Evolutionary conservation across 139 green algal genomes (phyloP).

Genomic region (Monoraphidium neglectum): DNA sequence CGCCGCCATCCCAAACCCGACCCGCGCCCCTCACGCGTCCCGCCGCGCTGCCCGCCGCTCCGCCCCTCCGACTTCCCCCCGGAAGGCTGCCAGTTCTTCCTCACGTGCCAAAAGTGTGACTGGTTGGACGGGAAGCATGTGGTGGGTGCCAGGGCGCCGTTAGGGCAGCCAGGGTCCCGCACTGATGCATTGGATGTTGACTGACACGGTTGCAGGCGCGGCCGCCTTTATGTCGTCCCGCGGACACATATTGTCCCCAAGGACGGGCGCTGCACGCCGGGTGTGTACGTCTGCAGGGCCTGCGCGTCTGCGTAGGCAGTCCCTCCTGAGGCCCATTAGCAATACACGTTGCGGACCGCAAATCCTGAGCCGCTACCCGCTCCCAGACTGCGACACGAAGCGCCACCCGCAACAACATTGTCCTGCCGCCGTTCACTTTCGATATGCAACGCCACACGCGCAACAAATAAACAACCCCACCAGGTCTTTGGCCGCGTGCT

Average conservation of each 20-base stretch:
- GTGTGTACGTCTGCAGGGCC: too few species aligned
- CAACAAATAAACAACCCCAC: too few species aligned
- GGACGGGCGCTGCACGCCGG: too few species aligned
- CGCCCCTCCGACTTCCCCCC: neutral
- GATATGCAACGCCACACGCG: neutral
- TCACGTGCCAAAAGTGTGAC: slow-evolving; percentile 81
- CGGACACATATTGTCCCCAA: too few species aligned
- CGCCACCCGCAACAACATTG: neutral
- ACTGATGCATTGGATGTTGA: neutral
- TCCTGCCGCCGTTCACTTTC: neutral
- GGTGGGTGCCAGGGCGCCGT: slow-evolving; percentile 65
- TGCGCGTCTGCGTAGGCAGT: too few species aligned
- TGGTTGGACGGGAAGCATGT: slow-evolving; percentile 98
- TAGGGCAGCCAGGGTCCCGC: neutral
- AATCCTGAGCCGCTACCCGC: neutral
- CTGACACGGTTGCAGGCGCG: neutral
- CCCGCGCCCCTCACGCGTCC: neutral
- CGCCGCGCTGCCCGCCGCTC: neutral
- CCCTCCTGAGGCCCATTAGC: too few species aligned
- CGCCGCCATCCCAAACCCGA: neutral
- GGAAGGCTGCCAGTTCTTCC: slow-evolving; percentile 88
- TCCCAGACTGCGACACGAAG: neutral
- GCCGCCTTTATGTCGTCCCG: too few species aligned
- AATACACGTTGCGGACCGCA: too few species aligned
- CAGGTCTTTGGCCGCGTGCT: slow-evolving; percentile 29